Evolutionary conservation across 768 basidiomycete species (phyloP).

Genomic region (Termitomyces sp.): DNA sequence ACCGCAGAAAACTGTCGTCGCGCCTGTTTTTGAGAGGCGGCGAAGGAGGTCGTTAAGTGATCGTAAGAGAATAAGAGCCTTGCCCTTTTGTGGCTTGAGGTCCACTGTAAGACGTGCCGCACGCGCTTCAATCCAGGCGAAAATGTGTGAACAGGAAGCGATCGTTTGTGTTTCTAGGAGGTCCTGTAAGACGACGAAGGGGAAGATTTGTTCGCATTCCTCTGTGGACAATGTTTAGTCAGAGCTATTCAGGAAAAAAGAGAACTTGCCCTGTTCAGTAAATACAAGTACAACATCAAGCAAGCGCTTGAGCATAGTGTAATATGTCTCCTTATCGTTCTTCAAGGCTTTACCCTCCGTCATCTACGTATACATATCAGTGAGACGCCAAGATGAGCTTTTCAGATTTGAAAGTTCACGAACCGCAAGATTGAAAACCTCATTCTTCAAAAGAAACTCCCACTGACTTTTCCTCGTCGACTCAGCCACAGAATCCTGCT

Average conservation of each 20-base stretch:
- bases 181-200: constrained; percentile 73
- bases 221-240: constrained; percentile 33
- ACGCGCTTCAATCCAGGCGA: constrained; percentile 82
- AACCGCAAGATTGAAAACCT: constrained; percentile 70
- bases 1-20: constrained; percentile 84
- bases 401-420: constrained; percentile 20
- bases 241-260: neutral
- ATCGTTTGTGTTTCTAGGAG: constrained; percentile 85
- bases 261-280: constrained; percentile 64
- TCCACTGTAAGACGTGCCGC: constrained; percentile 65
- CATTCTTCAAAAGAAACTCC: constrained; percentile 69
- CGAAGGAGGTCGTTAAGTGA: constrained; percentile 85
- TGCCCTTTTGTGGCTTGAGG: constrained; percentile 84
- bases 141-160: constrained; percentile 77
- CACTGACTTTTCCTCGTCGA: constrained; percentile 60
- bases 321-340: constrained; percentile 47
- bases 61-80: constrained; percentile 79
- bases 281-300: constrained; percentile 74
- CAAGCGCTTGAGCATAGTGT: constrained; percentile 50
- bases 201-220: constrained; percentile 72
- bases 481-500: constrained; percentile 42
- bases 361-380: constrained; percentile 32
- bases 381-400: neutral
- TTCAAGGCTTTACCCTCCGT: constrained; percentile 66
- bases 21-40: constrained; percentile 80